These are phyloP conservation scores for Podila horticola DNA, from an alignment of 192 early-diverging fungal species.

Conservation along the genomic window DNA sequence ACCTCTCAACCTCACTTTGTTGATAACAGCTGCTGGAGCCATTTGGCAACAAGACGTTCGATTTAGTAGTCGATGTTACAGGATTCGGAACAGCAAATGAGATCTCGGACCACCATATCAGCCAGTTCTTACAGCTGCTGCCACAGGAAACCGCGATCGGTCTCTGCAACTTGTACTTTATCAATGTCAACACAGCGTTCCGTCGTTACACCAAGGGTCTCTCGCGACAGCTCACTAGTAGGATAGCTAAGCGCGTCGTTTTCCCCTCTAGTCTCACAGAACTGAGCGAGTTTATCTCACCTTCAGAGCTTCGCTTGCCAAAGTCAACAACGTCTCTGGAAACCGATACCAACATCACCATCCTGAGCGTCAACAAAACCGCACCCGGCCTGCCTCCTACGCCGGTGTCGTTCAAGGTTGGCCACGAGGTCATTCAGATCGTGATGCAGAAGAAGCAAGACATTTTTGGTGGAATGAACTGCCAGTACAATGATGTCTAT, in stretches of 20 bases:
- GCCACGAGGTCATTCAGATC: conserved; percentile 85
- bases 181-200: conserved; percentile 86
- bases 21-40: conserved; percentile 67
- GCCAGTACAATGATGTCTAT: conserved; percentile 87
- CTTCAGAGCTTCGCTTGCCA: conserved; percentile 79
- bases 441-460: conserved; percentile 80
- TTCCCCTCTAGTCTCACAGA: conserved; percentile 78
- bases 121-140: conserved; percentile 76
- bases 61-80: conserved; percentile 86
- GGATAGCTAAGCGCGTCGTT: conserved; percentile 70
- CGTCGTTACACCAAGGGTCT: conserved; percentile 74
- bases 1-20: not conserved
- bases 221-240: conserved; percentile 57
- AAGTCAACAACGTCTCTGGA: conserved; percentile 81
- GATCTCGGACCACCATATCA: conserved; percentile 79
- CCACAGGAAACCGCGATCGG: conserved; percentile 74
- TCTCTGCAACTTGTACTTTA: conserved; percentile 76
- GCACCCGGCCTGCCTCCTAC: conserved; percentile 71
- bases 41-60: conserved; percentile 74
- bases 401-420: conserved; percentile 86
- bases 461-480: conserved; percentile 72
- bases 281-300: conserved; percentile 77
- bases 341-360: conserved; percentile 69
- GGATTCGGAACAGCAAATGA: conserved; percentile 85
- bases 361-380: conserved; percentile 75